Conservation (phyloP, 2,329 filamentous ascomycete species). For the Capronia americana region DNA sequence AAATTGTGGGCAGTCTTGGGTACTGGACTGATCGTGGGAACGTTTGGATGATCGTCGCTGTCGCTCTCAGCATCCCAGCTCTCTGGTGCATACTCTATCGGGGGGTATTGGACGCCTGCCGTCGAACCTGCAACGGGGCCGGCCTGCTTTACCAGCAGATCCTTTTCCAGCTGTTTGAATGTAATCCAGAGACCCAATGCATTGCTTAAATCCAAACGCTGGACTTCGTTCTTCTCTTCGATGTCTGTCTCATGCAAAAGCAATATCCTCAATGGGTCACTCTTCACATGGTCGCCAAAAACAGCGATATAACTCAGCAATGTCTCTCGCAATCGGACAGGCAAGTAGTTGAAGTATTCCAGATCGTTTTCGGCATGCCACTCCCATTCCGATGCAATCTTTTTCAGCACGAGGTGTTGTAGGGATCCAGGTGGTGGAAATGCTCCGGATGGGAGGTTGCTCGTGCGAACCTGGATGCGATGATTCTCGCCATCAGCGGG, state of each 20-base stretch:
- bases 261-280: slow-evolving; percentile 57
- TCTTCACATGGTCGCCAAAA: slow-evolving; percentile 53
- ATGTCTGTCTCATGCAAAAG: slow-evolving; percentile 46
- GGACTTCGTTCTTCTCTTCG: slow-evolving; percentile 51
- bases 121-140: slow-evolving; percentile 28
- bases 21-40: slow-evolving; percentile 3
- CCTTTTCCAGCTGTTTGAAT: slow-evolving; percentile 55
- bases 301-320: slow-evolving; percentile 63
- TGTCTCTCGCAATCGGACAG: slow-evolving; percentile 57
- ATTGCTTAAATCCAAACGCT: slow-evolving; percentile 60
- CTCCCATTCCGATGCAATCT: slow-evolving; percentile 63
- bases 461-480: slow-evolving; percentile 33
- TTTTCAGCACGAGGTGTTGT: slow-evolving; percentile 58
- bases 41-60: slow-evolving; percentile 8
- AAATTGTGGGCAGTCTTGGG: slow-evolving; percentile 47
- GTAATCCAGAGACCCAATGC: slow-evolving; percentile 58
- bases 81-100: slow-evolving; percentile 37
- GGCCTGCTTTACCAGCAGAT: slow-evolving; percentile 46
- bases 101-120: background rate
- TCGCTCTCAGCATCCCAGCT: slow-evolving; percentile 51
- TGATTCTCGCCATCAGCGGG: slow-evolving; percentile 25
- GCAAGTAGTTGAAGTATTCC: slow-evolving; percentile 59
- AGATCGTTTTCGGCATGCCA: slow-evolving; percentile 64
- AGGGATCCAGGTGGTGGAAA: slow-evolving; percentile 54
- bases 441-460: slow-evolving; percentile 47